Percentiles rank a stretch among this genome's conserved stretches.
Conservation (phyloP, 805 yeast species). For the Ogataea pilisensis region DNA sequence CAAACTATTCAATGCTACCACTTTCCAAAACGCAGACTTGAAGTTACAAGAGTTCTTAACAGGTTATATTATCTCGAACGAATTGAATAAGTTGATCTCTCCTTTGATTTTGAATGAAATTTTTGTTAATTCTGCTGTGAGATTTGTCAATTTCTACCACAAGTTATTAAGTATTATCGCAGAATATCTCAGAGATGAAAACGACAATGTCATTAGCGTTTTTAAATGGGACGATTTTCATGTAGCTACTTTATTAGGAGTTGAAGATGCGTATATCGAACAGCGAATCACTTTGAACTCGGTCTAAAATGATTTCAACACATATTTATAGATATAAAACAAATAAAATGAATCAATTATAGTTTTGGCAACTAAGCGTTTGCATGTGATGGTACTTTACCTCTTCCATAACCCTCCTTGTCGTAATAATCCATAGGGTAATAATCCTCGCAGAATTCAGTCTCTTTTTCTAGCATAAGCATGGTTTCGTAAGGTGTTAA, state of each 20-base stretch:
- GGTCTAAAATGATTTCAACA: no score
- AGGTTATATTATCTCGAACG: slow-evolving; percentile 53
- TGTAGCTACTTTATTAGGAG: slow-evolving; percentile 67
- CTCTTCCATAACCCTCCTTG: slow-evolving; percentile 88
- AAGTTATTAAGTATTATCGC: slow-evolving; percentile 35
- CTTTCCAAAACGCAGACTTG: slow-evolving; percentile 39
- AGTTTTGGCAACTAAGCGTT: slow-evolving; percentile 2
- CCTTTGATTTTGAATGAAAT: slow-evolving; percentile 60
- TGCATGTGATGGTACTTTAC: slow-evolving; percentile 54
- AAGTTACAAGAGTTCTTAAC: slow-evolving; percentile 53
- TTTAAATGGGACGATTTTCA: slow-evolving; percentile 56
- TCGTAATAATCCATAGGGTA: slow-evolving; percentile 98
- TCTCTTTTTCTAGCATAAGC: slow-evolving; percentile 77
- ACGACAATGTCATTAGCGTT: slow-evolving; percentile 23
- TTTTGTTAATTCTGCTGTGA: slow-evolving; percentile 43
- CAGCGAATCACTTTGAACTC: slow-evolving; percentile 12
- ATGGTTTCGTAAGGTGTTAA: slow-evolving; percentile 95
- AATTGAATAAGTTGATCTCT: slow-evolving; percentile 55
- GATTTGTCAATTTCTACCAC: slow-evolving; percentile 45
- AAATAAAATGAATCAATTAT: slow-evolving; percentile 4
- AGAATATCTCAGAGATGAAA: slow-evolving; percentile 33
- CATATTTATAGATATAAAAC: neutral
- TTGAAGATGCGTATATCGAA: slow-evolving; percentile 39
- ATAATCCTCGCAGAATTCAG: slow-evolving; percentile 53
- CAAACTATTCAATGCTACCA: slow-evolving; percentile 44